Base-by-base conservation (phyloP, 495 filamentous ascomycete species). In the Penicillium angulare region DNA sequence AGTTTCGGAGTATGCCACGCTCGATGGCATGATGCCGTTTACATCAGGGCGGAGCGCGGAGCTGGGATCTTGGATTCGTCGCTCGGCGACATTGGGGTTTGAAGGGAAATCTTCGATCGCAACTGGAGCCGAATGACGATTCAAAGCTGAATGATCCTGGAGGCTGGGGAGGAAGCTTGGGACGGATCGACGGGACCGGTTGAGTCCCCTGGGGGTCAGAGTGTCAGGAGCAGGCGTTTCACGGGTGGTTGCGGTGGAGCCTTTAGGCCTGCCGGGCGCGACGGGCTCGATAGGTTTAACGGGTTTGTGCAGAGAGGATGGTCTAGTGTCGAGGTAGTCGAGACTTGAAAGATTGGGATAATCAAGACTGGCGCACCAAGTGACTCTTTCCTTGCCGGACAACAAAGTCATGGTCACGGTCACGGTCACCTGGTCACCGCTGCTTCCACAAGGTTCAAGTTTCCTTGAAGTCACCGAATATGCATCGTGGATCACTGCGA, bases 51-150 rank as follows among this genome's bases (percentile, higher is more conserved):
- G 60, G 61, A 56, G 57, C 40, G 46, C 24, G n/a, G 27, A 26
- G 24, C 13, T 31, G 27, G 47, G 38, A 43, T 53, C 43, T 56
- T 45, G 43, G 52, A 64, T 18, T 46, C 22, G 61, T 45, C 53
- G 62, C 61, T 66, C 64, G 22, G 56, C 51, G 57, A 64, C 68
- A 73, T 71, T 65, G 67, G 57, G 50, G 45, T 57, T 52, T 20
- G 41, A 32, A 7, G 35, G 18, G 24, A 20, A 38, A 31, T 24
- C 22, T 27, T 36, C 45, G 42, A 17, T 29, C 17, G 22, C 43
- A 12, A 36, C 36, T 5, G 46, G 42, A 17, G 33, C 35, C 7
- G 39, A 35, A 44, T 46, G 29, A 18, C 47, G 47, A 12, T 42
- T 27, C 7, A 33, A 7, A 49, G 42, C 20, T 52, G 40, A 5